Percentiles rank a stretch among this genome's conserved stretches.
phyloP scores from a whole-genome alignment of 768 basidiomycete species.

The Suillus subaureus region DNA sequence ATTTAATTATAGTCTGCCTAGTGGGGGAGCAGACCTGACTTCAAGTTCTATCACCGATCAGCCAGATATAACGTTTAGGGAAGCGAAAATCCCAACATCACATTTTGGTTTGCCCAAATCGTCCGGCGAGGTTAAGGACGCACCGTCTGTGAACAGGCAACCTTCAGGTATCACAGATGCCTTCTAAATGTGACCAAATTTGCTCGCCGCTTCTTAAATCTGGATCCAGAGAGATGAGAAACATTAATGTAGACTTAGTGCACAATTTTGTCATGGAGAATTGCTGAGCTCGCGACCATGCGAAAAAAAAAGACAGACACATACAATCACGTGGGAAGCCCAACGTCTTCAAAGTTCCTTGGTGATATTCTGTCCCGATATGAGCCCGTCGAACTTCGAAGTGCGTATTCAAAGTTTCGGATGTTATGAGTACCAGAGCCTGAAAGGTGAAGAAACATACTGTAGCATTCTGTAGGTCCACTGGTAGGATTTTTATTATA shows the following conservation, averaged over 20 bases:
- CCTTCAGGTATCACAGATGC: background rate
- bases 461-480: background rate
- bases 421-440: background rate
- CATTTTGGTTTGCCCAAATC: background rate
- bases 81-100: background rate
- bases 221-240: background rate
- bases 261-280: background rate
- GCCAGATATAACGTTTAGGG: background rate
- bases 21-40: background rate
- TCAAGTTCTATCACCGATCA: too few species aligned
- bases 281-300: background rate
- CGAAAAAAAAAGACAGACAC: background rate
- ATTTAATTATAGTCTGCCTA: background rate
- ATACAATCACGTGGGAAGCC: background rate
- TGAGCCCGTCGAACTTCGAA: background rate
- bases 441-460: background rate
- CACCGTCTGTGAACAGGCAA: background rate
- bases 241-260: background rate
- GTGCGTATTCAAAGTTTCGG: background rate
- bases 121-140: background rate
- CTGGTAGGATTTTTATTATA: background rate
- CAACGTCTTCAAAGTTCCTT: background rate
- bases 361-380: background rate
- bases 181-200: background rate
- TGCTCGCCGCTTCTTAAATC: background rate